These are phyloP conservation scores for Eucalyptus marginata DNA, from an alignment of 345 rosid species.

Conservation along the genomic window DNA sequence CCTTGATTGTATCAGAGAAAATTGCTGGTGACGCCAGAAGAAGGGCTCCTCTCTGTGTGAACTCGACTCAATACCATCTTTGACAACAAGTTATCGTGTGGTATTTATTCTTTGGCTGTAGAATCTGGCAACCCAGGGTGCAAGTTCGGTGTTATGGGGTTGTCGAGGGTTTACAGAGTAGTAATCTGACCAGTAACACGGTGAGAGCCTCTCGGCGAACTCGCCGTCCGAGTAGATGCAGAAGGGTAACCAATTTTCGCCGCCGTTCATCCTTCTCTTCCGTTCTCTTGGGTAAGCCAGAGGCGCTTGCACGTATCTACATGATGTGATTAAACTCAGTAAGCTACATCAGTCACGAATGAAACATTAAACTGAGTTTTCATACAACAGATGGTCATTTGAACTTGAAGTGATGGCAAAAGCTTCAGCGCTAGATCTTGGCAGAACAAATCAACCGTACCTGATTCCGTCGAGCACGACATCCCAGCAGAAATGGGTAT, in stretches of 20 bases:
- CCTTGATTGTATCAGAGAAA: neutral
- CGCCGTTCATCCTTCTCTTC: constrained; percentile 55
- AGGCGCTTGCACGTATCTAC: constrained; percentile 64
- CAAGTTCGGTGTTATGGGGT: constrained; percentile 32
- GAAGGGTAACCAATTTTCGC: constrained; percentile 45
- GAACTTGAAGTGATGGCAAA: neutral
- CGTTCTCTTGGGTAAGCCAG: constrained; percentile 57
- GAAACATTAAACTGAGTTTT: neutral
- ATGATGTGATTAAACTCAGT: neutral
- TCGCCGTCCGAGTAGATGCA: constrained; percentile 29
- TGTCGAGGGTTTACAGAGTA: constrained; percentile 35
- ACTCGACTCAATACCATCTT: neutral
- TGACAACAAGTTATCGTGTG: neutral
- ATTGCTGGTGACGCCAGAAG: neutral
- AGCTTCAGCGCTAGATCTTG: neutral
- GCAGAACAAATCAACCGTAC: constrained; percentile 3
- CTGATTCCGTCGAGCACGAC: constrained; percentile 49
- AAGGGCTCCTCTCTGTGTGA: neutral
- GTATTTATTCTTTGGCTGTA: constrained; percentile 4
- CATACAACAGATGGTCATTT: neutral
- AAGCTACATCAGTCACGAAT: neutral
- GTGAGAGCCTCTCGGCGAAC: constrained; percentile 22
- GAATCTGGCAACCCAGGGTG: constrained; percentile 53
- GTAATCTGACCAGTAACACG: constrained; percentile 57
- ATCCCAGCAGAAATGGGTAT: constrained; percentile 79